Conservation (phyloP, 306 rosid species). For the Vicia faba region DNA sequence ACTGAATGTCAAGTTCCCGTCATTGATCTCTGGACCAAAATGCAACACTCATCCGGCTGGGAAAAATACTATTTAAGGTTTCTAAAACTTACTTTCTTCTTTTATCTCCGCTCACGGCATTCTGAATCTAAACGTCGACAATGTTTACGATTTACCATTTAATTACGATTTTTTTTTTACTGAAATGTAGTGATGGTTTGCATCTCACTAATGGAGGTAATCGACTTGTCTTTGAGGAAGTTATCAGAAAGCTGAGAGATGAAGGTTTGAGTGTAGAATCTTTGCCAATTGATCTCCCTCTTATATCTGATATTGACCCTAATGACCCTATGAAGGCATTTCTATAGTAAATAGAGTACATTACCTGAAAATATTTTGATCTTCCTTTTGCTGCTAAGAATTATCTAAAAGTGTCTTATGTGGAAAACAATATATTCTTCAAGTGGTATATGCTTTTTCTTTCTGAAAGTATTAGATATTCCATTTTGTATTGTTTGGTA, state of each 20-base stretch:
- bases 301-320: constrained; percentile 58
- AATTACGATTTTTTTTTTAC: constrained; percentile 13
- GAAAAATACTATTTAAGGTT: constrained; percentile 60
- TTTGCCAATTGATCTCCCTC: constrained; percentile 67
- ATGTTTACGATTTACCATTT: not conserved
- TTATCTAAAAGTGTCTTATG: not conserved
- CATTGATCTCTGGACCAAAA: constrained; percentile 70
- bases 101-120: not conserved
- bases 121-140: constrained; percentile 1
- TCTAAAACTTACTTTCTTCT: not conserved
- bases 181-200: constrained; percentile 74
- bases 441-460: not conserved
- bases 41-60: constrained; percentile 74
- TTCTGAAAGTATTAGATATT: constrained; percentile 7
- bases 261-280: constrained; percentile 54
- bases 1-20: constrained; percentile 58
- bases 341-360: constrained; percentile 28
- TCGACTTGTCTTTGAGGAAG: constrained; percentile 69
- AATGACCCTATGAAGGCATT: constrained; percentile 68
- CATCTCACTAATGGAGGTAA: constrained; percentile 69
- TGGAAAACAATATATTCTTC: constrained; percentile 11
- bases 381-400: constrained; percentile 13
- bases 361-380: constrained; percentile 1
- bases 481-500: not conserved
- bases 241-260: constrained; percentile 58